Conservation (phyloP, 2,329 filamentous ascomycete genomes). For the Phoma herbarum region DNA sequence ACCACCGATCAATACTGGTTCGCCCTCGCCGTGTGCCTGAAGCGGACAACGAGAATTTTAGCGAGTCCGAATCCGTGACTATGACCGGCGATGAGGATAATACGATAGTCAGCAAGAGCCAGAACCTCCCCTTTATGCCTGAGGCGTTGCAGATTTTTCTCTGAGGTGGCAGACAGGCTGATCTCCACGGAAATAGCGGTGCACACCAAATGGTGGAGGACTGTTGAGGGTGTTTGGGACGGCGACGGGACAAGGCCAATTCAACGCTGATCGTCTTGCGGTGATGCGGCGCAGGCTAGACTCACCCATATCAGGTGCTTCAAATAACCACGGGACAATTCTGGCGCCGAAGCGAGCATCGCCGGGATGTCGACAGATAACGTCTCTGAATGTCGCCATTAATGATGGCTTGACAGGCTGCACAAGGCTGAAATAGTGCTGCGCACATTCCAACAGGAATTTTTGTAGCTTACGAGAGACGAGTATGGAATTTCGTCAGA, state of each 20-base stretch:
- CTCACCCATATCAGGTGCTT: slow-evolving; percentile 23
- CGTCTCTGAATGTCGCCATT: slow-evolving; percentile 30
- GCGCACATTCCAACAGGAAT: slow-evolving; percentile 28
- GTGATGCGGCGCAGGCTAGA: slow-evolving; percentile 23
- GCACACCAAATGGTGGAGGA: slow-evolving; percentile 1
- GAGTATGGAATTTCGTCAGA: slow-evolving; percentile 11
- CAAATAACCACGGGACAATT: slow-evolving; percentile 19
- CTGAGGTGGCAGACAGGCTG: slow-evolving; percentile 24
- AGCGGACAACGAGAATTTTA: slow-evolving; percentile 32
- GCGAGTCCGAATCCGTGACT: slow-evolving; percentile 33
- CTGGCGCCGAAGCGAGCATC: slow-evolving; percentile 21
- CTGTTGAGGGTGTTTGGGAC: slow-evolving; percentile 18
- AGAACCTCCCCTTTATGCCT: slow-evolving; percentile 17
- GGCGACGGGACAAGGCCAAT: slow-evolving; percentile 30
- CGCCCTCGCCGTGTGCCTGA: slow-evolving; percentile 28
- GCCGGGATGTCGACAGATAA: slow-evolving; percentile 31
- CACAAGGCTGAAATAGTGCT: slow-evolving; percentile 24
- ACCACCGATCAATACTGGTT: slow-evolving; percentile 38
- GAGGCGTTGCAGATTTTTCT: slow-evolving; percentile 26
- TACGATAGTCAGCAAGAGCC: slow-evolving; percentile 30
- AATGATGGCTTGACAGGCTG: slow-evolving; percentile 21
- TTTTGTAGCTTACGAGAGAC: slow-evolving; percentile 34
- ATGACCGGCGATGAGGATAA: slow-evolving; percentile 33
- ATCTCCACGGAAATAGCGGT: slow-evolving; percentile 18
- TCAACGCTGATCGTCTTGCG: slow-evolving; percentile 27